Conservation (phyloP, 2,329 filamentous ascomycete species). For the Xylariaceae sp. region DNA sequence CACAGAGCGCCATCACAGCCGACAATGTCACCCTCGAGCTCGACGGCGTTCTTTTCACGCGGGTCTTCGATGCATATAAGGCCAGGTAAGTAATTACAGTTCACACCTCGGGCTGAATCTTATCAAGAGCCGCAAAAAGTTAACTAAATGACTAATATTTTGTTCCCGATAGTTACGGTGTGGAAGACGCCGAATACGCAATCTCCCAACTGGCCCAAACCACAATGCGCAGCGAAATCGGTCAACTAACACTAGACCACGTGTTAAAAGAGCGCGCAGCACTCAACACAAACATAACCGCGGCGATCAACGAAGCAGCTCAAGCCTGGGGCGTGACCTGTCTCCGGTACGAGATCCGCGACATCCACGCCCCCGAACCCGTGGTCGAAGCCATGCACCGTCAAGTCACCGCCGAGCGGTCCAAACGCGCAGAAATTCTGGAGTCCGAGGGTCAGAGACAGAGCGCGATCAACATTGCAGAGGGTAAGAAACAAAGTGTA, state of each 20-base stretch:
- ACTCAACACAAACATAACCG: constrained; percentile 97
- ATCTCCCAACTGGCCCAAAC: constrained; percentile 97
- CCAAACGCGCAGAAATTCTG: constrained; percentile 94
- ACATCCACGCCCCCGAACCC: constrained; percentile 91
- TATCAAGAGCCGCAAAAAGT: background rate
- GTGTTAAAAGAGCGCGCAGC: constrained; percentile 95
- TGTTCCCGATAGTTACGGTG: constrained; percentile 68
- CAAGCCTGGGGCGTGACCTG: constrained; percentile 96
- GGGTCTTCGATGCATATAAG: constrained; percentile 97
- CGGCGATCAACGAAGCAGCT: constrained; percentile 95
- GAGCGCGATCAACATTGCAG: constrained; percentile 97
- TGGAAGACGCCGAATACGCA: constrained; percentile 97
- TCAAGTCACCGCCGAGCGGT: constrained; percentile 94
- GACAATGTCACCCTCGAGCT: constrained; percentile 97
- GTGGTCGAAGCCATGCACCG: constrained; percentile 98
- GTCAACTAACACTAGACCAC: constrained; percentile 92
- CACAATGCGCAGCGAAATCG: constrained; percentile 98
- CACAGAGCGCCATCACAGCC: constrained; percentile 94
- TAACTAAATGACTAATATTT: background rate
- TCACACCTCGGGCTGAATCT: no score
- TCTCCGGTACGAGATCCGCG: constrained; percentile 93
- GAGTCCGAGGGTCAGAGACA: constrained; percentile 96
- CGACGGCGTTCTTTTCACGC: constrained; percentile 91
- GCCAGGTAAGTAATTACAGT: no score
- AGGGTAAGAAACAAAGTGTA: constrained; percentile 94